These are phyloP conservation scores for Talaromyces islandicus DNA, from an alignment of 2,329 filamentous ascomycete species.

Conservation along the genomic window DNA sequence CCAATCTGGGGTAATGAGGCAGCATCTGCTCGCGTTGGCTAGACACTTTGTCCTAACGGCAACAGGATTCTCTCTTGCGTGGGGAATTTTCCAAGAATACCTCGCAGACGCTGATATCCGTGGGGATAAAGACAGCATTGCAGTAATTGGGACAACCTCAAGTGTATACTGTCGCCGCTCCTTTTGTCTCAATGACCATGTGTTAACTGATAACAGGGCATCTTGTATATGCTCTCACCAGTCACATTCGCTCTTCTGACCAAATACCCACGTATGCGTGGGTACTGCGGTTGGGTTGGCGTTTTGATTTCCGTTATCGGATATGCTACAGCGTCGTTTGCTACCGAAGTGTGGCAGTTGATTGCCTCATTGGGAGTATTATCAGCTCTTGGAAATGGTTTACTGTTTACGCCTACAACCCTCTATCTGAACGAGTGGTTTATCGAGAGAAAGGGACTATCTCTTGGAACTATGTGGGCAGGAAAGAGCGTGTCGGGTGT, in stretches of 20 bases:
- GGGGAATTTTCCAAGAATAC: conserved; percentile 39
- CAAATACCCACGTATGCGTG: conserved; percentile 24
- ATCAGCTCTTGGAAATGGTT: conserved; percentile 41
- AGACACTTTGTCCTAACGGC: conserved; percentile 1
- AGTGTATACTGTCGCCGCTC: conserved; percentile 18
- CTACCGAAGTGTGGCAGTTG: conserved; percentile 33
- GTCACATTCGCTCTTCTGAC: conserved; percentile 23
- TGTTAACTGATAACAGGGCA: conserved; percentile 17
- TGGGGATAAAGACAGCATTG: conserved; percentile 32
- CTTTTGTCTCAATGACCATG: not conserved
- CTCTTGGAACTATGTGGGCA: conserved; percentile 45
- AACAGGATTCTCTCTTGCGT: conserved; percentile 20
- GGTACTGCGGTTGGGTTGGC: conserved; percentile 27
- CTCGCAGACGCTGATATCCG: conserved; percentile 34
- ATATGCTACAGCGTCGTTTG: conserved; percentile 30
- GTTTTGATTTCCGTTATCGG: conserved; percentile 28
- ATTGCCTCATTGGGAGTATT: conserved; percentile 33
- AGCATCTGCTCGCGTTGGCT: conserved; percentile 8
- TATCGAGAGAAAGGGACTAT: conserved; percentile 42
- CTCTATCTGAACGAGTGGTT: conserved; percentile 49
- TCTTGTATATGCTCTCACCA: conserved; percentile 21
- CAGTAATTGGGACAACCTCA: conserved; percentile 42
- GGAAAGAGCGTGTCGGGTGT: conserved; percentile 24
- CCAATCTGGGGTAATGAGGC: conserved; percentile 45
- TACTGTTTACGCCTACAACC: conserved; percentile 41